Conservation (phyloP, 176 grass and related monocot genomes). For the Zizania latifolia region DNA sequence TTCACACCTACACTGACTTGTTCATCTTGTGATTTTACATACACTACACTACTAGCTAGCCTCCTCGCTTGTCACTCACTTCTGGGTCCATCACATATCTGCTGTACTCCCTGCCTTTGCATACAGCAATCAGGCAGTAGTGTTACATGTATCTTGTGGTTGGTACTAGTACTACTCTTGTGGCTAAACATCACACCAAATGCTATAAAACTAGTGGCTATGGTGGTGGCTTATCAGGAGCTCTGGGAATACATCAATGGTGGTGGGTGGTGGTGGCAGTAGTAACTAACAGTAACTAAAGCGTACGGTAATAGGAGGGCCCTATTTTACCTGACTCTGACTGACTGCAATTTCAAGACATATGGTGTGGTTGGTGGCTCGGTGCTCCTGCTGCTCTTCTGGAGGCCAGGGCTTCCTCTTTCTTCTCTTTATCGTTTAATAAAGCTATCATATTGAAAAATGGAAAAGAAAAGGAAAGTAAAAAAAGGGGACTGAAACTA, state of each 20-base stretch:
- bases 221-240: not conserved
- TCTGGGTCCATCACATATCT: slow-evolving; percentile 14
- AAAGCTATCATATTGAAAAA: slow-evolving; percentile 13
- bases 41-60: not conserved
- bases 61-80: not conserved
- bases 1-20: not conserved
- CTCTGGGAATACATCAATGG: slow-evolving; percentile 31
- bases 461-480: not conserved
- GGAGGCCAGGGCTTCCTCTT: slow-evolving; percentile 20
- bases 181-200: slow-evolving; percentile 34
- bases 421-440: slow-evolving; percentile 13
- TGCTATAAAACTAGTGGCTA: slow-evolving; percentile 19
- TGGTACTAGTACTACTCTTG: slow-evolving; percentile 33
- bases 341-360: not conserved
- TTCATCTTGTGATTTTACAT: slow-evolving; percentile 27
- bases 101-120: slow-evolving; percentile 15
- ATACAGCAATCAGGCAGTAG: slow-evolving; percentile 10
- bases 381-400: slow-evolving; percentile 18
- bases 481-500: slow-evolving; percentile 24
- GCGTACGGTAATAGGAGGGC: slow-evolving; percentile 5
- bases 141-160: slow-evolving; percentile 32
- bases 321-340: slow-evolving; percentile 17
- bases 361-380: not conserved
- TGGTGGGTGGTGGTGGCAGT: slow-evolving; percentile 1
- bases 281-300: slow-evolving; percentile 22